These are phyloP conservation scores for Acanthamoeba triangularis DNA, from an alignment of 208 protist genomes.

Conservation along the genomic window DNA sequence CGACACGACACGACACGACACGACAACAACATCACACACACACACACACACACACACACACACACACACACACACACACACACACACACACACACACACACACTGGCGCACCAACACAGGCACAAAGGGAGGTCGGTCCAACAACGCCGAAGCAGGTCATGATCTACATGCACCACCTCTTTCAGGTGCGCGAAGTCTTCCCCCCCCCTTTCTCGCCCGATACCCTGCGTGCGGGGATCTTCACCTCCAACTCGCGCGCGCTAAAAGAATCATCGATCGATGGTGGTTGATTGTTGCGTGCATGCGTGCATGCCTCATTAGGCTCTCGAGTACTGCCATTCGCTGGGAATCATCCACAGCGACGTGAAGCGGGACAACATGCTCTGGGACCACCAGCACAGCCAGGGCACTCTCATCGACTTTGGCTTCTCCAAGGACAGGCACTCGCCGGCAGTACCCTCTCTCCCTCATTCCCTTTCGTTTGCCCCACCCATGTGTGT, in stretches of 20 bases:
- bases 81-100: too few relatives aligned
- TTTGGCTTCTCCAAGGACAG: constrained; percentile 25
- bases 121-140: not conserved
- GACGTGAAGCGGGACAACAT: not conserved
- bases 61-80: too few relatives aligned
- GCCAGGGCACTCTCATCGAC: not conserved
- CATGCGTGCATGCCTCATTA: not conserved
- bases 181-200: not conserved
- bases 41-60: too few relatives aligned
- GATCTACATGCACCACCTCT: constrained; percentile 5
- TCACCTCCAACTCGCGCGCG: not conserved
- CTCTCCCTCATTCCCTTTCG: not conserved
- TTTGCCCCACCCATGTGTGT: not conserved
- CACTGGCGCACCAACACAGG: not conserved
- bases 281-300: not conserved
- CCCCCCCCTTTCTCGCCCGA: too few relatives aligned
- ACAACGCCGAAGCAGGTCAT: not conserved
- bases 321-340: not conserved
- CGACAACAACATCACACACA: too few relatives aligned
- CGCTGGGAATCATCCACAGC: constrained; percentile 27
- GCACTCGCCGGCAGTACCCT: not conserved
- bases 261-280: not conserved
- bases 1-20: too few relatives aligned
- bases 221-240: not conserved
- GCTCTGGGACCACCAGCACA: not conserved